phyloP scores from a whole-genome alignment of 176 grass and related monocot genomes.

The Zizania latifolia region DNA sequence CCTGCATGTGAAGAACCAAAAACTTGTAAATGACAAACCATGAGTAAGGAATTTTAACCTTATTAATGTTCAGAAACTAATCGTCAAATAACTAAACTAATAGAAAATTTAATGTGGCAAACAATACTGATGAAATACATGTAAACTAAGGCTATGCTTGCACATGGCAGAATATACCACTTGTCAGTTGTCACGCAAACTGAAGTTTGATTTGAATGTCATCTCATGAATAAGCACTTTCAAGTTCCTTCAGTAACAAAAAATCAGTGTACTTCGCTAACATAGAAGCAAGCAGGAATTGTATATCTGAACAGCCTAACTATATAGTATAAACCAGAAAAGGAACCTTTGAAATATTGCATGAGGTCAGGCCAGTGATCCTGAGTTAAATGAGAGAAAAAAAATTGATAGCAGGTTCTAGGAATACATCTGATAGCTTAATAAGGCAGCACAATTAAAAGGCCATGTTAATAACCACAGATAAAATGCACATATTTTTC shows the following conservation, averaged over 20 bases:
- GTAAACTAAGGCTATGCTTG: neutral
- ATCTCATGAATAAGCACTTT: conserved; percentile 4
- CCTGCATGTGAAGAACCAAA: conserved; percentile 46
- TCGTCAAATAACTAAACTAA: conserved; percentile 14
- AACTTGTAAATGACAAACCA: conserved; percentile 3
- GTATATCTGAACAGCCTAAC: neutral
- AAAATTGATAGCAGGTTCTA: neutral
- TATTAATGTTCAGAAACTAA: conserved; percentile 1
- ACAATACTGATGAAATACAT: neutral
- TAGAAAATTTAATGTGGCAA: conserved; percentile 3
- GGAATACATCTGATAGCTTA: conserved; percentile 6
- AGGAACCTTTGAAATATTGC: neutral
- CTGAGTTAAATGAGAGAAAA: neutral
- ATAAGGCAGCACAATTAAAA: neutral
- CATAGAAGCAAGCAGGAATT: neutral
- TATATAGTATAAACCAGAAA: neutral
- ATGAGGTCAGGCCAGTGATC: neutral
- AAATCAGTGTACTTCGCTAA: neutral
- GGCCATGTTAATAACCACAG: neutral
- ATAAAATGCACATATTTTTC: neutral
- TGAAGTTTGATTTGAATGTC: neutral
- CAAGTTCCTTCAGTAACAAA: conserved; percentile 1
- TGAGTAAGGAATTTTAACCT: conserved; percentile 3
- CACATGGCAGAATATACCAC: neutral
- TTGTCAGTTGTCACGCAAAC: neutral